Conservation (phyloP, 106 monocot species). For the Iris macrosiphon region DNA sequence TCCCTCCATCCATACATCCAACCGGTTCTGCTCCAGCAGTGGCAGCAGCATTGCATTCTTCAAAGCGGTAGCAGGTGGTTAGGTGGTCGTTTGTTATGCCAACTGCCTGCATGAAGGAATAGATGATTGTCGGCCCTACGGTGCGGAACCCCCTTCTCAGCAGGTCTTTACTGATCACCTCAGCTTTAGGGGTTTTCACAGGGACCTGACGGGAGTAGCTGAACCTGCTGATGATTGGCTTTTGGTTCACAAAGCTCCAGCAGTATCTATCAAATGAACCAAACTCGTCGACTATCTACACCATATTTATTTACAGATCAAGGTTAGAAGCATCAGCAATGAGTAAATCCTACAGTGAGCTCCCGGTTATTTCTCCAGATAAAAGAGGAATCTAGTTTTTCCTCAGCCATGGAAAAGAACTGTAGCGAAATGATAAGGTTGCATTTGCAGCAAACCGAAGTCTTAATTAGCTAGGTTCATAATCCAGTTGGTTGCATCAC, state of each 20-base stretch:
- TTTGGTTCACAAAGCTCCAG: conserved; percentile 65
- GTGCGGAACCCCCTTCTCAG: conserved; percentile 52
- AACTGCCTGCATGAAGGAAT: conserved; percentile 65
- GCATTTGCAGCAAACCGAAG: no score
- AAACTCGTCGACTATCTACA: conserved; percentile 52
- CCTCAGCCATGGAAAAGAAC: no score
- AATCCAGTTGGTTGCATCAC: no score
- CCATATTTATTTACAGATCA: no score
- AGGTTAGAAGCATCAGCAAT: no score
- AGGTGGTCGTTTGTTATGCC: conserved; percentile 65
- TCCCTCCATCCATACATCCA: no score
- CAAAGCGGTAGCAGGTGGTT: conserved; percentile 32
- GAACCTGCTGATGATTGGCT: conserved; percentile 35
- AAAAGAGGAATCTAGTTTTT: no score
- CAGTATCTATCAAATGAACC: conserved; percentile 58
- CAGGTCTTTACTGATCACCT: conserved; percentile 62
- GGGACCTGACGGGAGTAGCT: conserved; percentile 56
- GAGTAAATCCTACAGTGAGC: no score
- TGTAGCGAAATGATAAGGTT: no score
- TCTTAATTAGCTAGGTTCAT: no score
- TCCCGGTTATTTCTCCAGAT: no score
- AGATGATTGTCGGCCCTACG: conserved; percentile 49
- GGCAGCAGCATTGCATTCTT: not conserved
- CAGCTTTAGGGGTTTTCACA: conserved; percentile 57
- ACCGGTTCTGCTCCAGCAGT: not conserved